phyloP scores from a whole-genome alignment of 2,329 filamentous ascomycete species.

The Cercospora berteroae region DNA sequence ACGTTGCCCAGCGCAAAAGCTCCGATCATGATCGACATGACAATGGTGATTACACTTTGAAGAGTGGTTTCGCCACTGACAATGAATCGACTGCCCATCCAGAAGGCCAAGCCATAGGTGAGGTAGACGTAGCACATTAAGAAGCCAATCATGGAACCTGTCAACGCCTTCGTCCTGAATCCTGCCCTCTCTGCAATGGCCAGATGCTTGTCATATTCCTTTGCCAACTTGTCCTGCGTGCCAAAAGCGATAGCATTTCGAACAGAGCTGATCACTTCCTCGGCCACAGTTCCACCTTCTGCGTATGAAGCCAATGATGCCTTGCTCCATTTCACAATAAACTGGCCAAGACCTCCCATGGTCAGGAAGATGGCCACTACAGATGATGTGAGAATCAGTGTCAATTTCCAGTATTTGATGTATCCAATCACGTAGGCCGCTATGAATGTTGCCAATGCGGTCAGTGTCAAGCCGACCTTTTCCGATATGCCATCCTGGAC shows the following conservation, averaged over 20 bases:
- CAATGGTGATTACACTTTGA: conserved; percentile 73
- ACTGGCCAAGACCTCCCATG: conserved; percentile 70
- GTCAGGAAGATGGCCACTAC: conserved; percentile 75
- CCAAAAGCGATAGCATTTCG: conserved; percentile 90
- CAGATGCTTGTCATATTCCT: conserved; percentile 77
- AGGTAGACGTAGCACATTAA: conserved; percentile 84
- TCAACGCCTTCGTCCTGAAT: conserved; percentile 67
- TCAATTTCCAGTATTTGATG: conserved; percentile 87
- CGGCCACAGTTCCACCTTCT: conserved; percentile 79
- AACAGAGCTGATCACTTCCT: conserved; percentile 92
- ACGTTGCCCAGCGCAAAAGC: conserved; percentile 88
- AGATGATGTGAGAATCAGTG: conserved; percentile 79
- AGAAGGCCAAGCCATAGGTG: conserved; percentile 85
- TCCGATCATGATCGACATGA: conserved; percentile 89
- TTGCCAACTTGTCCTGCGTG: conserved; percentile 86
- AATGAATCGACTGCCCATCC: conserved; percentile 77
- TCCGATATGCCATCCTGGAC: conserved; percentile 93
- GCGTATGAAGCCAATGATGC: conserved; percentile 76
- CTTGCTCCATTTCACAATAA: conserved; percentile 80
- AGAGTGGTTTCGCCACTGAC: conserved; percentile 64
- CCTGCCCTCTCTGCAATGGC: conserved; percentile 71
- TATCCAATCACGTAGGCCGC: conserved; percentile 90
- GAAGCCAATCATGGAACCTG: conserved; percentile 75
- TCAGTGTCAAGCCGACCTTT: conserved; percentile 76
- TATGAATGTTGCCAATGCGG: conserved; percentile 76